phyloP scores from a whole-genome alignment of 2,329 filamentous ascomycete species.

The Pseudonectria buxi region DNA sequence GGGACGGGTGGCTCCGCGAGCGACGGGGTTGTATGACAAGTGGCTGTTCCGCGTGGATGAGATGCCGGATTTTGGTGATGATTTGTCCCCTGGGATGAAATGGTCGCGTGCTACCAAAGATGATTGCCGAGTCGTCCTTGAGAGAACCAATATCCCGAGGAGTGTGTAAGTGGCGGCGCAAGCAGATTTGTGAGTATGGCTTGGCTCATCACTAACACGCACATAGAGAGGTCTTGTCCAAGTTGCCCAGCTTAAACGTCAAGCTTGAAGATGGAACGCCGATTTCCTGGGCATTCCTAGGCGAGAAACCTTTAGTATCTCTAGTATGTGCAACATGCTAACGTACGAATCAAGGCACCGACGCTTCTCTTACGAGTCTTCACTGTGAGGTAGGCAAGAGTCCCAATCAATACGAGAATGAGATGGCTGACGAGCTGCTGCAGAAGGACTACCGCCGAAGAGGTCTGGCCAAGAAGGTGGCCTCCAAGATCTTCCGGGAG shows the following conservation, averaged over 20 bases:
- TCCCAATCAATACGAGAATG: too few relatives aligned
- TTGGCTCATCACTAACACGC: background rate
- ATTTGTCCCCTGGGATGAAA: slow-evolving; percentile 39
- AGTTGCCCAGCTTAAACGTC: slow-evolving; percentile 41
- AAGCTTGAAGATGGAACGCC: slow-evolving; percentile 39
- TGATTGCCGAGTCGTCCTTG: slow-evolving; percentile 51
- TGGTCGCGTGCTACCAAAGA: slow-evolving; percentile 48
- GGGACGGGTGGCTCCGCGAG: slow-evolving; percentile 21
- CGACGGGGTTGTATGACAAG: slow-evolving; percentile 40
- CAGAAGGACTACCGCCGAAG: slow-evolving; percentile 49
- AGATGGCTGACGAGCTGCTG: too few relatives aligned
- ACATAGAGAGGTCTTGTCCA: slow-evolving; percentile 33
- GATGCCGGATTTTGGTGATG: slow-evolving; percentile 30
- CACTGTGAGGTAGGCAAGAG: slow-evolving; percentile 56
- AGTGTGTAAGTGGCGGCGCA: slow-evolving; percentile 33
- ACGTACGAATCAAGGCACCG: slow-evolving; percentile 35
- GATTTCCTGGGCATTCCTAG: slow-evolving; percentile 59
- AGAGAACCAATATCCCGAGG: slow-evolving; percentile 50
- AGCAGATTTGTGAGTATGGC: background rate
- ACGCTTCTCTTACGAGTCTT: slow-evolving; percentile 54
- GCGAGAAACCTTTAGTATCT: slow-evolving; percentile 16
- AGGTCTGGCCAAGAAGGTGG: slow-evolving; percentile 57
- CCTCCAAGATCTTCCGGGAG: slow-evolving; percentile 50
- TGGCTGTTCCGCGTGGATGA: slow-evolving; percentile 48
- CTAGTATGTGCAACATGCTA: background rate